Percentiles rank a stretch among this genome's conserved stretches.
These are phyloP conservation scores for Candida chilensis DNA, from an alignment of 805 yeast species.

Conservation along the genomic window DNA sequence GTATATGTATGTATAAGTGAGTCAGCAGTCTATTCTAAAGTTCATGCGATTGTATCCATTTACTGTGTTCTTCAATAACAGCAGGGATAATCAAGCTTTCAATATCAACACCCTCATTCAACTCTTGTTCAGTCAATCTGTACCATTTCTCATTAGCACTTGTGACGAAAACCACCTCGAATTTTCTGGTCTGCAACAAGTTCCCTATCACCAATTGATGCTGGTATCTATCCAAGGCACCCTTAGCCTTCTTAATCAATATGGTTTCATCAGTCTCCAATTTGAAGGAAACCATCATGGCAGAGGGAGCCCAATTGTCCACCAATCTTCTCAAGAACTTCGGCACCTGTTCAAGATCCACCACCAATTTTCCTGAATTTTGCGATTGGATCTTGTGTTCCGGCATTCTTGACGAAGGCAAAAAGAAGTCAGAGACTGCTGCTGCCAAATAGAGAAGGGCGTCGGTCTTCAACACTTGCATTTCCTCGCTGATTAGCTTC, in stretches of 20 bases:
- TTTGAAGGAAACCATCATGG: slow-evolving; percentile 92
- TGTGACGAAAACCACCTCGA: slow-evolving; percentile 79
- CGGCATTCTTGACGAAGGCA: slow-evolving; percentile 79
- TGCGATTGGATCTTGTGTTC: slow-evolving; percentile 93
- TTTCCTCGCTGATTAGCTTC: slow-evolving; percentile 49
- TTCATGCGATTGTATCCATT: slow-evolving; percentile 38
- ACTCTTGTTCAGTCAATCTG: slow-evolving; percentile 31
- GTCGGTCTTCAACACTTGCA: slow-evolving; percentile 43
- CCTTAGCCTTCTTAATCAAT: slow-evolving; percentile 63
- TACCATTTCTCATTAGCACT: slow-evolving; percentile 41
- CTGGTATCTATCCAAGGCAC: slow-evolving; percentile 75
- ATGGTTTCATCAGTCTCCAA: slow-evolving; percentile 78
- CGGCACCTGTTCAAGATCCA: slow-evolving; percentile 92
- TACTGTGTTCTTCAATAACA: slow-evolving; percentile 53
- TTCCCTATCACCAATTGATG: slow-evolving; percentile 96
- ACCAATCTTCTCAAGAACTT: slow-evolving; percentile 83
- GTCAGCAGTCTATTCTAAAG: no score
- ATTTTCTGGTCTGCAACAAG: slow-evolving; percentile 78
- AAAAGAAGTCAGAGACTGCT: slow-evolving; percentile 93
- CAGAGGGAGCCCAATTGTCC: slow-evolving; percentile 89
- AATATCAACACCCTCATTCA: slow-evolving; percentile 42
- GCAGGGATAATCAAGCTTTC: slow-evolving; percentile 77
- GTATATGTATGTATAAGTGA: no score
- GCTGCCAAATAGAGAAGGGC: slow-evolving; percentile 89
- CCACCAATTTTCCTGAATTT: slow-evolving; percentile 67